Base-by-base conservation (phyloP, 306 rosid genomes). In the Glycine soja region DNA sequence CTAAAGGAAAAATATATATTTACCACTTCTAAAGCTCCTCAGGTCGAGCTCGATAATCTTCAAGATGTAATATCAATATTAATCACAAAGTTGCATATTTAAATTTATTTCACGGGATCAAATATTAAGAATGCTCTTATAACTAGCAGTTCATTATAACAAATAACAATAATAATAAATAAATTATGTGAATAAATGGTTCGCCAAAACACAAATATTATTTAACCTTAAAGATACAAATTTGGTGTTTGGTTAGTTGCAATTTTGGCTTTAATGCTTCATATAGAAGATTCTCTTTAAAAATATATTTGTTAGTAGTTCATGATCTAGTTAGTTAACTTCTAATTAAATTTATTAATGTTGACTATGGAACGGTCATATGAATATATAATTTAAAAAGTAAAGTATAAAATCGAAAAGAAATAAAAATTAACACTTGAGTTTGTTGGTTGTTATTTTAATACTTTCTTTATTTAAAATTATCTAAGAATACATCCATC, bases 301-400 rank as follows among this genome's bases (percentile, higher is more conserved):
- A 24, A 24, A 24, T 24, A 24, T 24, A 24, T 24, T 24, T 10
- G 8, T 8, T 56, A 16, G 4, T 15, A 56, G 32, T 53, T 54
- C 30, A 54, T 16, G 62, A 45, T 46, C 73, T 50, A 12, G 18
- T 3, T 15, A 6, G 58, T 52, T 40, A 16, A 16, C 5, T 24
- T 6, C n/a, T 18, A 57, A 57, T 18, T 12, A 77, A 45, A 52
- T 46, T 52, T 13, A 68, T 53, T 36, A 54, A 18, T 47, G 57
- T 12, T 19, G 75, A 78, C 56, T 18, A 18, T 8, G 34, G 8
- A 67, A 14, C 36, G 16, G 58, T 78, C 68, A 45, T 78, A 40
- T 13, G 14, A 2, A 24, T 24, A 24, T 1, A 24, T 24, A 24
- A 2, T 24, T 24, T 24, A 1, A 24, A 24, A 24, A 24, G 2